Conservation (phyloP, 2,329 filamentous ascomycete species). For the Gnomoniopsis sp. region DNA sequence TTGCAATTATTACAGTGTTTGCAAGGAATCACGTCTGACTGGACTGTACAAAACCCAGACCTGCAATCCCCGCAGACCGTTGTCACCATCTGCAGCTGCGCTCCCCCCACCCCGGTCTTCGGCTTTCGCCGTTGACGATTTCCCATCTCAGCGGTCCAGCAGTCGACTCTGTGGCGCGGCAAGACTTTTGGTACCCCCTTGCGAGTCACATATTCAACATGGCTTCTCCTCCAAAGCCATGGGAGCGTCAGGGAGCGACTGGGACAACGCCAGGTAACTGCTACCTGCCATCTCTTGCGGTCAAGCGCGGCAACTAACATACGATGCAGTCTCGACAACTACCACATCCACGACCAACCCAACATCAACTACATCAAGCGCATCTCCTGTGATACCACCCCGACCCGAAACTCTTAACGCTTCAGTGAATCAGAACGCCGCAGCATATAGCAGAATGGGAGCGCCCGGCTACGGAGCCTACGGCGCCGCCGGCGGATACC, state of each 20-base stretch:
- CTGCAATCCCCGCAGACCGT: not conserved
- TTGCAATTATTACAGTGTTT: too few species aligned
- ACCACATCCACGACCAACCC: constrained; percentile 38
- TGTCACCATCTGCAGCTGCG: not conserved
- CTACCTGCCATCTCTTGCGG: not conserved
- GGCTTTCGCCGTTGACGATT: not conserved
- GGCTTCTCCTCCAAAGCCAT: constrained; percentile 92
- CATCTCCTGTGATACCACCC: constrained; percentile 71
- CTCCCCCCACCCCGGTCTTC: constrained; percentile 5
- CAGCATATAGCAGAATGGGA: constrained; percentile 64
- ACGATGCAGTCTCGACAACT: constrained; percentile 6
- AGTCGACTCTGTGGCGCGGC: not conserved
- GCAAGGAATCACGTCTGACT: not conserved
- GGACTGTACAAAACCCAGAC: not conserved
- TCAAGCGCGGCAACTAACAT: not conserved
- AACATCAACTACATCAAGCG: constrained; percentile 39
- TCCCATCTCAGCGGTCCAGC: not conserved
- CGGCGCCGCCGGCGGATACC: constrained; percentile 37
- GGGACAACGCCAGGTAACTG: constrained; percentile 45
- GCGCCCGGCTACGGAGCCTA: constrained; percentile 33
- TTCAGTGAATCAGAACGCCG: constrained; percentile 83
- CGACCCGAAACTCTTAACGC: constrained; percentile 75
- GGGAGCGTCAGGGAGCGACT: constrained; percentile 76
- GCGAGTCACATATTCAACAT: constrained; percentile 31
- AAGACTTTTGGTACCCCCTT: not conserved